Evolutionary conservation across 1,284 basidiomycete species (phyloP).

Genomic region (Tylopilus orsonianus): DNA sequence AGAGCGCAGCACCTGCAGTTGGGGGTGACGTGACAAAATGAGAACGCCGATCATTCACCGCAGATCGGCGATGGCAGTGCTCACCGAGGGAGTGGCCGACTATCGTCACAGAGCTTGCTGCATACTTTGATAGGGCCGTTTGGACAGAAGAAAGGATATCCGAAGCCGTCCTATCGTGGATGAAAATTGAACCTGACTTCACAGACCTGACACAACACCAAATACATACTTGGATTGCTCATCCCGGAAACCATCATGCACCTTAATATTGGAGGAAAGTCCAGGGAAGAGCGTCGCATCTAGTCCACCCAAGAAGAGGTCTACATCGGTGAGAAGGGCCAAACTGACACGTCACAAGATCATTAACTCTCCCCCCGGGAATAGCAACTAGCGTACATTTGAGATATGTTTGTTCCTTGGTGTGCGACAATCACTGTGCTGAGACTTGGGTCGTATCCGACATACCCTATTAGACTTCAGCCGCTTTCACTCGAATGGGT

Average conservation of each 20-base stretch:
- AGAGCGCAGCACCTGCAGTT: conserved; percentile 45
- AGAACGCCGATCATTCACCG: neutral
- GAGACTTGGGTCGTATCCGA: conserved; percentile 34
- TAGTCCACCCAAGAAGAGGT: conserved; percentile 39
- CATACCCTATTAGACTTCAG: conserved; percentile 32
- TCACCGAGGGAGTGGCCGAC: conserved; percentile 58
- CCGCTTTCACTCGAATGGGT: neutral
- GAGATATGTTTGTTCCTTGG: conserved; percentile 32
- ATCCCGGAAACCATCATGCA: conserved; percentile 57
- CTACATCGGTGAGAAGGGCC: conserved; percentile 52
- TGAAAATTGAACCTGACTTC: neutral
- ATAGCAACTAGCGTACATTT: conserved; percentile 22
- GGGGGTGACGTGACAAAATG: neutral
- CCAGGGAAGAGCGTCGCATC: conserved; percentile 59
- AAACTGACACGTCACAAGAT: conserved; percentile 33
- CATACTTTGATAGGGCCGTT: conserved; percentile 39
- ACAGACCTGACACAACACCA: neutral
- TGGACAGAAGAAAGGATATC: conserved; percentile 52
- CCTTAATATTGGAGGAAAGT: conserved; percentile 44
- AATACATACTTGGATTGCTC: conserved; percentile 51
- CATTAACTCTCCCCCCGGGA: neutral
- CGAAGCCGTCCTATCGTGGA: conserved; percentile 43
- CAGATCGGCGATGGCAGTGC: conserved; percentile 4
- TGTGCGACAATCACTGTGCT: conserved; percentile 36
- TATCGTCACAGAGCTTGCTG: conserved; percentile 44